A percentile compares a stretch with the other conserved stretches of the same genome.
These are phyloP conservation scores for Glycine tomentella DNA, from an alignment of 306 rosid genomes.

Conservation along the genomic window DNA sequence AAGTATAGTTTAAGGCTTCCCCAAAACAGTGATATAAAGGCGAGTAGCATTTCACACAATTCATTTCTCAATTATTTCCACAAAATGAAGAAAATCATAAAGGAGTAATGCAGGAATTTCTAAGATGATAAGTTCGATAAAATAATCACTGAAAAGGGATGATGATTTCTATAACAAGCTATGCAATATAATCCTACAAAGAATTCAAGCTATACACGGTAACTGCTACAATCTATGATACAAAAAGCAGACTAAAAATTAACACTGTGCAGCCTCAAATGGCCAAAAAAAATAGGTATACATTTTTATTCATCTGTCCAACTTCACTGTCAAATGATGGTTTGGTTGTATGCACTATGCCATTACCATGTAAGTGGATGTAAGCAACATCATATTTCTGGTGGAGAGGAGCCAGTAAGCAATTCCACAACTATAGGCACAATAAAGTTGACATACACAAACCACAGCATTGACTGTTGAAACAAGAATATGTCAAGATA, in stretches of 20 bases:
- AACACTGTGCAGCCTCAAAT: too few species aligned
- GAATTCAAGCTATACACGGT: constrained; percentile 40
- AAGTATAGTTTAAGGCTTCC: too few species aligned
- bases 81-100: too few species aligned
- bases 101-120: background rate
- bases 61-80: too few species aligned
- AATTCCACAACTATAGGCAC: background rate
- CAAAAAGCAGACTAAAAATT: constrained; percentile 22
- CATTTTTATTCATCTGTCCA: constrained; percentile 37
- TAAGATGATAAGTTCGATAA: too few species aligned
- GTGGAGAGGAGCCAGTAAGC: constrained; percentile 34
- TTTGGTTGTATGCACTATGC: constrained; percentile 45
- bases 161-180: too few species aligned
- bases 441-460: constrained; percentile 36
- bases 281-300: constrained; percentile 41
- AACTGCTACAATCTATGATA: constrained; percentile 39
- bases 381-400: constrained; percentile 31
- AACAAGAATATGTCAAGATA: constrained; percentile 36
- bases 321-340: constrained; percentile 44
- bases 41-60: too few species aligned
- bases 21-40: too few species aligned
- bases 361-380: constrained; percentile 40
- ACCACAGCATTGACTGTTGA: constrained; percentile 29
- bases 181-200: too few species aligned
- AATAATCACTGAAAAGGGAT: too few species aligned